Evolutionary conservation across 257 asterid species (phyloP), one percentile per base, ranked within the genome.

Genomic region (Solanum peruvianum): DNA sequence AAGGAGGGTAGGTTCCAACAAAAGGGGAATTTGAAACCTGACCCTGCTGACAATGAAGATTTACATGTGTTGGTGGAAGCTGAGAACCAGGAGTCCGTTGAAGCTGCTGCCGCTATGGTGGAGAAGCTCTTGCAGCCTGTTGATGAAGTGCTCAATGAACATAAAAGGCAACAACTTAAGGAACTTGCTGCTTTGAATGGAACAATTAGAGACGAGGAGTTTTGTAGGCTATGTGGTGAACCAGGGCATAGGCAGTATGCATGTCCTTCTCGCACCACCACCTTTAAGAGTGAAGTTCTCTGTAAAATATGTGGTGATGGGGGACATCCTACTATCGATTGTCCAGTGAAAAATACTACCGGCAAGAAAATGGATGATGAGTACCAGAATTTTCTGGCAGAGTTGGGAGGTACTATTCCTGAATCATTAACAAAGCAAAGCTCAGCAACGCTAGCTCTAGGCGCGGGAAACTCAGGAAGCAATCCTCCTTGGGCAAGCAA

Each of bases 341-440:
- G 99, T 35, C 99, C 98, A 0, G 97, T 95, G 88, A 97, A 95
- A 93, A 93, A 92, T 86, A 95, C 99, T 11, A 91, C 99, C 3
- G 99, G 98, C 33, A 97, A 97, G 93, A 97, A 97, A 93, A 97
- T 97, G 99, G 99, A 97, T 56, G 99, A 97, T 78, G 99, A 97
- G 90, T 97, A 97, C 90, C 98, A 94, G 83, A 97, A 92, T 87
- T 97, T 97, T 89, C 88, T 97, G 86, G 98, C 98, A 6, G 99
- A 97, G 88, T 93, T 97, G 89, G 99, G 98, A 49, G 99, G 99
- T 41, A 92, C 98, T 0, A 88, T 89, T 56, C 99, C 99, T 0
- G 98, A 94, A 85, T 93, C 98, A 25, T 85, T 88, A 56, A 92
- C 87, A 77, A 95, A 94, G 92, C 83, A 91, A 35, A 87, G 73